phyloP scores from a whole-genome alignment of 495 filamentous ascomycete species.

The Aeminium ludgeri region DNA sequence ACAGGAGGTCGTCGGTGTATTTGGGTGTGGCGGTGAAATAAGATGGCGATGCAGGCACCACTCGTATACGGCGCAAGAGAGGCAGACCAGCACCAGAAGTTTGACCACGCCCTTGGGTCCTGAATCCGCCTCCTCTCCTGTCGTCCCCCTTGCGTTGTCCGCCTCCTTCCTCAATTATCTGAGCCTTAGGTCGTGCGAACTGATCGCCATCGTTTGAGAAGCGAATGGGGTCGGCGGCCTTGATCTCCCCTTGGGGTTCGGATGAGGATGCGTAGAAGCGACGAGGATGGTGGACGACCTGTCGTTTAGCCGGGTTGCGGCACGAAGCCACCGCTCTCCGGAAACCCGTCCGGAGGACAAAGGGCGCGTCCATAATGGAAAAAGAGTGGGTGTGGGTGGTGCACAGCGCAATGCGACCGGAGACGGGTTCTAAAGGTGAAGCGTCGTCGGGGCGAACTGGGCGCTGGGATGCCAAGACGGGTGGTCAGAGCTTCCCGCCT shows the following conservation, averaged over 20 bases:
- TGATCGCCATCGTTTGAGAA: conserved; percentile 8
- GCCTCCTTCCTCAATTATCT: neutral
- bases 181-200: conserved; percentile 4
- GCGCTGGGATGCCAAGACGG: neutral
- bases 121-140: neutral
- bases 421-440: too few relatives aligned
- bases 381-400: neutral
- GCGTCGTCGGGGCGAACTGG: neutral
- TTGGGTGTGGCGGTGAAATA: conserved; percentile 79
- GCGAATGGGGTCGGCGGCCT: conserved; percentile 11
- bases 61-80: conserved; percentile 37
- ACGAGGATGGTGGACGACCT: conserved; percentile 1
- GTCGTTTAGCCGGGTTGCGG: conserved; percentile 5
- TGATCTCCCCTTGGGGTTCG: conserved; percentile 3
- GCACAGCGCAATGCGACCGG: neutral
- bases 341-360: conserved; percentile 1
- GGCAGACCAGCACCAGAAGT: neutral
- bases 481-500: neutral
- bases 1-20: conserved; percentile 74
- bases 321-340: neutral
- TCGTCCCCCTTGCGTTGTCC: neutral
- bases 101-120: neutral
- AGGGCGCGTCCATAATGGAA: neutral
- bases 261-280: conserved; percentile 8
- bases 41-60: conserved; percentile 69